Percentiles rank a stretch among this genome's conserved stretches.
These are phyloP conservation scores for Xeromyces bisporus DNA, from an alignment of 495 filamentous ascomycete genomes.

Conservation along the genomic window DNA sequence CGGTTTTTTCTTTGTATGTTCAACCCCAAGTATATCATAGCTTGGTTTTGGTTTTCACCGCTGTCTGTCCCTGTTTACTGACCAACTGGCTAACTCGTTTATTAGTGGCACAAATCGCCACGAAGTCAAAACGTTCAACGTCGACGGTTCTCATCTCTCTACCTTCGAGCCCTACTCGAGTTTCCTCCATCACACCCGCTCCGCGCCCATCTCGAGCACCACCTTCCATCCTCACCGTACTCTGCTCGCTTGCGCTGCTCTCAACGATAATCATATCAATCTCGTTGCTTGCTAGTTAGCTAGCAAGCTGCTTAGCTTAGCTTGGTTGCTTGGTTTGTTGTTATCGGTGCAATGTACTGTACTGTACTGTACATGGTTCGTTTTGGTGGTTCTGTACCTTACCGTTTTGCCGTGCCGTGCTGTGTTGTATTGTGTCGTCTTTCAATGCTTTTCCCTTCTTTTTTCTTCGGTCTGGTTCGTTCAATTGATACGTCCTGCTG, in stretches of 20 bases:
- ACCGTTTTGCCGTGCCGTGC: too few species aligned
- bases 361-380: too few species aligned
- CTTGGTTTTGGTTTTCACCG: not conserved
- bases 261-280: slow-evolving; percentile 32
- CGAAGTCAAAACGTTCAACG: slow-evolving; percentile 81
- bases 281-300: slow-evolving; percentile 30
- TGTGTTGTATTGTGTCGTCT: too few species aligned
- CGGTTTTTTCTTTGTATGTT: slow-evolving; percentile 88
- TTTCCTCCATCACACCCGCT: slow-evolving; percentile 64
- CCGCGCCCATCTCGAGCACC: slow-evolving; percentile 66
- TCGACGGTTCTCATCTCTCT: slow-evolving; percentile 58
- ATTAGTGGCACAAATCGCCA: slow-evolving; percentile 74
- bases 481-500: too few species aligned
- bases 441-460: too few species aligned
- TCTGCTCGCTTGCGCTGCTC: slow-evolving; percentile 64
- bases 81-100: not conserved
- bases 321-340: too few species aligned
- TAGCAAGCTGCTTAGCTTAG: too few species aligned
- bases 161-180: slow-evolving; percentile 73
- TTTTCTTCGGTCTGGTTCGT: too few species aligned
- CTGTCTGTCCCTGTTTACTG: not conserved
- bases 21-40: slow-evolving; percentile 1
- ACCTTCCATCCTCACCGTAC: slow-evolving; percentile 94
- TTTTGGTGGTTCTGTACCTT: too few species aligned
- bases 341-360: too few species aligned